Base-by-base conservation (phyloP, 306 rosid genomes). In the Hippophae gyantsensis region DNA sequence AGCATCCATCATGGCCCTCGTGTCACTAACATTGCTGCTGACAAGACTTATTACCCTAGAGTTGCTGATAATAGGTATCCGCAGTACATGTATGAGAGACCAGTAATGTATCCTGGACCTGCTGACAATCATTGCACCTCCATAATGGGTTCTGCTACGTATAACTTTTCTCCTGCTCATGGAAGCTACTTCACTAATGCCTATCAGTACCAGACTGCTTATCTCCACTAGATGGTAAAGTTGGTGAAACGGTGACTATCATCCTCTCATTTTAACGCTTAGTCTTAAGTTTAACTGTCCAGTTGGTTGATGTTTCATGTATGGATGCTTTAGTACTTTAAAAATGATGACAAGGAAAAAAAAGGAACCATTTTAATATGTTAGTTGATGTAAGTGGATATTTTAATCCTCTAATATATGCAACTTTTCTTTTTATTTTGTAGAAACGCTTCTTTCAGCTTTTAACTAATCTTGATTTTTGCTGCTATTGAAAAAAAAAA, bases 121-220 rank as follows among this genome's bases (percentile, higher is more conserved):
- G 75, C 78, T 46, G 96, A 92, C 64, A 80, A 69, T 69, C 95
- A 92, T 54, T 85, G 89, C 54, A 81, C 92, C 1, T 65, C 95
- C 9, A 63, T 79, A 60, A 10, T 85, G 70, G 84, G 82, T 64
- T 72, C 95, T 47, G 95, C 82, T 13, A 62, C 85, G 2, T 92
- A 92, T 76, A 85, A 72, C 72, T 12, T 90, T 74, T 60, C 95
- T 62, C 87, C 85, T n/a, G 79, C 69, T 62, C 95, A 79, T 64
- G 89, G 83, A 62, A 87, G 80, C 85, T 87, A 92, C 93, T 85
- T 83, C 25, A 92, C 92, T 68, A 87, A 82, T 62, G 89, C 88
- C 58, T 92, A 87, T 70, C 96, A 92, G 80, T 88, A 92, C 56
- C 98, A 92, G 74, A 75, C 98, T 40, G 74, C 98, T 26, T 92